A percentile compares a stretch with the other conserved stretches of the same genome.
Evolutionary conservation across 148 eudicot genomes (phyloP).

Genomic region (Bassia scoparia): DNA sequence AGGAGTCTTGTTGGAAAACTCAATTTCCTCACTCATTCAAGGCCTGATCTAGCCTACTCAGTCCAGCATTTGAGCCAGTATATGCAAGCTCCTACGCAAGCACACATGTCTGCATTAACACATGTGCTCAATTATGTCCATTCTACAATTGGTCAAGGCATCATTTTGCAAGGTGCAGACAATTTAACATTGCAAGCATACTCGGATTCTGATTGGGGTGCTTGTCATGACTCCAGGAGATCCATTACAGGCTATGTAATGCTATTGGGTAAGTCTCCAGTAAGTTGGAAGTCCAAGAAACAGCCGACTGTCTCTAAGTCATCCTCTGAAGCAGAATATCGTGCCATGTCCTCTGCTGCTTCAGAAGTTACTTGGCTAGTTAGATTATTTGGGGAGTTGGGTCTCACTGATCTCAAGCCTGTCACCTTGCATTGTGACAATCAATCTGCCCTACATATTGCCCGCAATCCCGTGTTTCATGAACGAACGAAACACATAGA

Average conservation of each 20-base stretch:
- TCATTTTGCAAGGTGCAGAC: not conserved
- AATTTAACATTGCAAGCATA: not conserved
- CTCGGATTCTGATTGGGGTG: not conserved
- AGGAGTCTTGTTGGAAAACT: no score
- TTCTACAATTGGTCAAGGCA: not conserved
- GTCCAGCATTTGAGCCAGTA: not conserved
- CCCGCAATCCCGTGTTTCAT: no score
- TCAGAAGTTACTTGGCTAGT: not conserved
- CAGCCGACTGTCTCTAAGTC: not conserved
- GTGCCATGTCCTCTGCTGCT: not conserved
- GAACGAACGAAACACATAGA: no score
- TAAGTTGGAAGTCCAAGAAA: not conserved
- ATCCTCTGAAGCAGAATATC: not conserved
- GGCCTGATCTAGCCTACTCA: not conserved
- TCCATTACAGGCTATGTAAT: not conserved
- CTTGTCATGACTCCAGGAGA: not conserved
- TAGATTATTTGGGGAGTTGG: not conserved
- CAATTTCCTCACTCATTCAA: no score
- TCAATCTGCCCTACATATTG: no score
- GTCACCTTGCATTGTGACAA: no score
- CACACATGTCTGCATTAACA: not conserved
- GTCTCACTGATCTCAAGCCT: no score
- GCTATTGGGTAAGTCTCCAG: not conserved
- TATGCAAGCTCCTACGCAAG: not conserved
- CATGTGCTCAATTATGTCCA: not conserved